phyloP scores from a whole-genome alignment of 257 asterid species.

The Solanum bulbocastanum region DNA sequence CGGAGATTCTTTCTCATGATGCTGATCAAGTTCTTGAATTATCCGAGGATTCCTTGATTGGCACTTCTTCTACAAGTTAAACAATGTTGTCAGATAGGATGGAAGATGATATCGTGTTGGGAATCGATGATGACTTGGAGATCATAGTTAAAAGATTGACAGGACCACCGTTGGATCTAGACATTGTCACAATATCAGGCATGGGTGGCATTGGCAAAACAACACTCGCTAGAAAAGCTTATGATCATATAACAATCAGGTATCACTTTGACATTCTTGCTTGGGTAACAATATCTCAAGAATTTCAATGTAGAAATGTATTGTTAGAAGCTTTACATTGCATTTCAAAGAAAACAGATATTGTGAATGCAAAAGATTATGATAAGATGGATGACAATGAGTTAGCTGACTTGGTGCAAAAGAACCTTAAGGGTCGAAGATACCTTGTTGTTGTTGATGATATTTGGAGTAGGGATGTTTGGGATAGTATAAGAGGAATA shows the following conservation, averaged over 20 bases:
- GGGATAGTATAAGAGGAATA: not conserved
- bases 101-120: not conserved
- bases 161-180: not conserved
- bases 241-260: not conserved
- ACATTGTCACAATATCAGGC: not conserved
- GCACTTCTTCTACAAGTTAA: not conserved
- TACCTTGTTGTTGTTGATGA: conserved; percentile 4
- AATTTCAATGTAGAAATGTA: not conserved
- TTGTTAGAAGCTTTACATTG: not conserved
- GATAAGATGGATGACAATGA: not conserved
- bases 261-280: not conserved
- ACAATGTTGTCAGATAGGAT: too few relatives aligned
- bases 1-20: not conserved
- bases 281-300: not conserved
- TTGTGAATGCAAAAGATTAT: not conserved
- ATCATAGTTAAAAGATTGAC: not conserved
- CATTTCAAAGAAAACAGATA: too few relatives aligned
- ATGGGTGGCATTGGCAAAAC: not conserved
- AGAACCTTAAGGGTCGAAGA: not conserved
- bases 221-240: not conserved
- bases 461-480: not conserved
- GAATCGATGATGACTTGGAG: not conserved
- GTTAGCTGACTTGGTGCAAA: not conserved
- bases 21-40: not conserved
- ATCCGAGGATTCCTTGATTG: not conserved